Conservation (phyloP, 345 rosid genomes). For the Sonneratia caseolaris region DNA sequence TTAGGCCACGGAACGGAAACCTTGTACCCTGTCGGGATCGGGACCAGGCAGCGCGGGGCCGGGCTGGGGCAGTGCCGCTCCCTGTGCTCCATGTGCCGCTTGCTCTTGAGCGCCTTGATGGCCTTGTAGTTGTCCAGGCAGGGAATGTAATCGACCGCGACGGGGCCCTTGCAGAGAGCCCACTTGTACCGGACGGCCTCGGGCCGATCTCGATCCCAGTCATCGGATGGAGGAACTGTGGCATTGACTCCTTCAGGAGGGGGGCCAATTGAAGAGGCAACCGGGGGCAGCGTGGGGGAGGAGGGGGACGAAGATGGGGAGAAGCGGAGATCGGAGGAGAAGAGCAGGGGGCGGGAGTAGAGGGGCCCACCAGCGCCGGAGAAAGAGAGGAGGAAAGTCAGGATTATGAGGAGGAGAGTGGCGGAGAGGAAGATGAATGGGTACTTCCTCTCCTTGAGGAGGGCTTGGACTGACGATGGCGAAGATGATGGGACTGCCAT, state of each 20-base stretch:
- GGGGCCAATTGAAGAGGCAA: neutral
- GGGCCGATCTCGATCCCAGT: constrained; percentile 8
- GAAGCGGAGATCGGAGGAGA: constrained; percentile 13
- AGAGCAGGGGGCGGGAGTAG: constrained; percentile 8
- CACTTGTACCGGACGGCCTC: constrained; percentile 24
- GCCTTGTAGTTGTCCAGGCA: constrained; percentile 69
- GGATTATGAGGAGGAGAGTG: constrained; percentile 20
- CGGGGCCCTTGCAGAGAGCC: constrained; percentile 37
- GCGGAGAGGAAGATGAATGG: constrained; percentile 41
- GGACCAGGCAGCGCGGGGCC: constrained; percentile 52
- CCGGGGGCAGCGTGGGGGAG: neutral
- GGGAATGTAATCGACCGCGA: constrained; percentile 63
- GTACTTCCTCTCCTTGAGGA: constrained; percentile 32
- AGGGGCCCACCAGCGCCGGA: constrained; percentile 15
- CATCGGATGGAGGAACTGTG: constrained; percentile 8
- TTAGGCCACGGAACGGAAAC: constrained; percentile 73
- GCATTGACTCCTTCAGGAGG: neutral
- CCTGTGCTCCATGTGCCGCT: constrained; percentile 80
- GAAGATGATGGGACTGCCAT: constrained; percentile 35
- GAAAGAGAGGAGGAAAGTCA: constrained; percentile 32
- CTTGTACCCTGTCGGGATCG: constrained; percentile 64
- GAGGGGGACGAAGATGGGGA: neutral
- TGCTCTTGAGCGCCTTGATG: constrained; percentile 48
- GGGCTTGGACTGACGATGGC: constrained; percentile 16
- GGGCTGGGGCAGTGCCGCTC: constrained; percentile 85